Percentiles rank a stretch among this genome's conserved stretches.
These are phyloP conservation scores for Alternaria sp. DNA, from an alignment of 2,329 filamentous ascomycete species.

Conservation along the genomic window DNA sequence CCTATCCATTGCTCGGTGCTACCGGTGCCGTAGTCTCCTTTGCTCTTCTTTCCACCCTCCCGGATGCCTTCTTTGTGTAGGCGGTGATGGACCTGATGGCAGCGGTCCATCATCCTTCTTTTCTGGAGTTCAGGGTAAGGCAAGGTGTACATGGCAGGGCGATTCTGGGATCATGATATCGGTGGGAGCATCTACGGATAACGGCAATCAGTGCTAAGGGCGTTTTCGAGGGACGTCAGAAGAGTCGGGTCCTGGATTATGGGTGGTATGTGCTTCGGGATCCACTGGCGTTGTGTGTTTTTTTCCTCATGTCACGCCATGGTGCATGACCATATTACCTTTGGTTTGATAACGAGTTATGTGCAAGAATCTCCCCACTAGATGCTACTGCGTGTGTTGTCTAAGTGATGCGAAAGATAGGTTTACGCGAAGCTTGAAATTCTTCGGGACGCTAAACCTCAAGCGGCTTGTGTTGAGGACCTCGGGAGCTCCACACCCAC, in stretches of 20 bases:
- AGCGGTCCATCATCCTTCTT: background rate
- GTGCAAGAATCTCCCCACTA: background rate
- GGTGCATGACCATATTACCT: background rate
- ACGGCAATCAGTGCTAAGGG: background rate
- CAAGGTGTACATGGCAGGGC: slow-evolving; percentile 1
- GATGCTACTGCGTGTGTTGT: background rate
- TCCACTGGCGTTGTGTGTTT: background rate
- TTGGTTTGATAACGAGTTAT: slow-evolving; percentile 1
- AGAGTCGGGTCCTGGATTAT: background rate
- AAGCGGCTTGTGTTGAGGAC: background rate
- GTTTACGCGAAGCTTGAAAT: background rate
- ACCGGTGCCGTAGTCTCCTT: slow-evolving; percentile 27
- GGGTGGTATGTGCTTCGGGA: background rate
- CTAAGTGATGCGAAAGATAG: background rate
- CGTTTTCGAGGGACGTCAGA: background rate
- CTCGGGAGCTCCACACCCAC: background rate
- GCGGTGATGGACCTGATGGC: background rate
- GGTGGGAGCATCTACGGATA: background rate
- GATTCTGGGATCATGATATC: background rate
- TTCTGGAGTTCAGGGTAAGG: background rate
- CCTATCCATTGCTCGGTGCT: slow-evolving; percentile 20
- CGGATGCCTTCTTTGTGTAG: slow-evolving; percentile 28
- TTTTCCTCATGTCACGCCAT: background rate
- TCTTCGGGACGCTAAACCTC: background rate
- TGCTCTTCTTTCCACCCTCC: slow-evolving; percentile 27